phyloP scores from a whole-genome alignment of 2,329 filamentous ascomycete genomes.

The Hypocreales sp. region DNA sequence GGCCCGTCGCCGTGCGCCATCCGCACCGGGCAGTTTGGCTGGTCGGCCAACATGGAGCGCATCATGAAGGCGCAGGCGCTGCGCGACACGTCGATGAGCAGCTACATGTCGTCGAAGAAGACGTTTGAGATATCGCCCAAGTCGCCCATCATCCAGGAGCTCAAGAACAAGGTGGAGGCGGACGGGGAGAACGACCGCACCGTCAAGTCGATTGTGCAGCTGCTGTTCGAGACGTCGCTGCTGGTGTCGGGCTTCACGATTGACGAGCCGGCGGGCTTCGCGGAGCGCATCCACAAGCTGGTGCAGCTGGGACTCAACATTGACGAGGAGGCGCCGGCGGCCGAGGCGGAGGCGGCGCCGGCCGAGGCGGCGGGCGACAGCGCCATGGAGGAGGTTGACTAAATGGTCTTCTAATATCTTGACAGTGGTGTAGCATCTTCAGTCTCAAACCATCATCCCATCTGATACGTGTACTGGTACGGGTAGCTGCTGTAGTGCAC shows the following conservation, averaged over 20 bases:
- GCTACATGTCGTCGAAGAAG: constrained; percentile 99
- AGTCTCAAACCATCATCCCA: no score
- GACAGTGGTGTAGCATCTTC: no score
- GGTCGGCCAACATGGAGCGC: constrained; percentile 99
- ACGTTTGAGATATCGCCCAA: constrained; percentile 99
- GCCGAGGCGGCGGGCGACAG: constrained; percentile 58
- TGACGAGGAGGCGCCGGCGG: constrained; percentile 69
- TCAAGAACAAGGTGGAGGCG: constrained; percentile 97
- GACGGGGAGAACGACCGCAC: constrained; percentile 98
- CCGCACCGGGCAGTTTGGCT: constrained; percentile 98
- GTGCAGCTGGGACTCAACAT: constrained; percentile 96
- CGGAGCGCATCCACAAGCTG: constrained; percentile 99
- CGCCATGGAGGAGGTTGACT: constrained; percentile 99
- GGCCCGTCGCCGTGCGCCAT: constrained; percentile 90
- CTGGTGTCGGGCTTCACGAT: constrained; percentile 99
- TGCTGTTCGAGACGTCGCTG: constrained; percentile 97
- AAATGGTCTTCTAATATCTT: constrained; percentile 32
- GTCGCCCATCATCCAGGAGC: constrained; percentile 94
- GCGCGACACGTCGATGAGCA: constrained; percentile 98
- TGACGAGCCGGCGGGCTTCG: constrained; percentile 93
- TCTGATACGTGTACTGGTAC: no score
- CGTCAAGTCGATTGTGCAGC: constrained; percentile 97
- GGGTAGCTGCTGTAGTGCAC: constrained; percentile 15
- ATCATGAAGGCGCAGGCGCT: constrained; percentile 99
- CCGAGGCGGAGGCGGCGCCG: constrained; percentile 38